A percentile compares a stretch with the other conserved stretches of the same genome.
These are phyloP conservation scores for Termitomyces sp. DNA, from an alignment of 768 basidiomycete genomes.

Conservation along the genomic window DNA sequence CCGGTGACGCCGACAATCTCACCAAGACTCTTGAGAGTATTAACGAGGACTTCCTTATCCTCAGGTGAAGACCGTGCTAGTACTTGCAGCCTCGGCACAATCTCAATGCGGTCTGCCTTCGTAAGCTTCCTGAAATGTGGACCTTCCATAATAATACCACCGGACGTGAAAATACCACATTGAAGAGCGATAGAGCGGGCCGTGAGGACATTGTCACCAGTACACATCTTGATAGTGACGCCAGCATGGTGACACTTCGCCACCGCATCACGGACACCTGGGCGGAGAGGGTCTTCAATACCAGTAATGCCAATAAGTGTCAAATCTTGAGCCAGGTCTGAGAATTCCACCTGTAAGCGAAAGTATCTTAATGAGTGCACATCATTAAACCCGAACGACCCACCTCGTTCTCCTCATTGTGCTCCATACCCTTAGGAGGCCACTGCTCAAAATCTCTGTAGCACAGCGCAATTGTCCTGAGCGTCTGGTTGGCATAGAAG, in stretches of 20 bases:
- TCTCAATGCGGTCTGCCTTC: constrained; percentile 66
- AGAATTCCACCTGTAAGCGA: constrained; percentile 58
- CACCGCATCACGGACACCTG: constrained; percentile 74
- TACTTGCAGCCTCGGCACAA: constrained; percentile 92
- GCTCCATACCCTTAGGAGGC: constrained; percentile 60
- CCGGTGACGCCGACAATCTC: constrained; percentile 96
- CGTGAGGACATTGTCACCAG: constrained; percentile 94
- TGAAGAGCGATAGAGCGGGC: constrained; percentile 95
- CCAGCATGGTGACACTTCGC: constrained; percentile 84
- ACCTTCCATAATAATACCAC: constrained; percentile 98
- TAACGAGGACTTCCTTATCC: constrained; percentile 93
- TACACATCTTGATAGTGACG: constrained; percentile 96
- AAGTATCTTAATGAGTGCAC: constrained; percentile 7
- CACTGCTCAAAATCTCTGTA: constrained; percentile 84
- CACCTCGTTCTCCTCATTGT: constrained; percentile 51
- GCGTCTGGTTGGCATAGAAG: constrained; percentile 95
- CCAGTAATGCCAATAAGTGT: constrained; percentile 89
- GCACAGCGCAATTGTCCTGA: constrained; percentile 92
- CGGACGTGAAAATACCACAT: constrained; percentile 91
- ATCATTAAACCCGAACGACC: constrained; percentile 10
- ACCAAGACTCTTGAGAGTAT: constrained; percentile 80
- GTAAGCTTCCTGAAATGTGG: constrained; percentile 84
- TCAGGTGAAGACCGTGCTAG: constrained; percentile 96
- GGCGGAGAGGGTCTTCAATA: constrained; percentile 94
- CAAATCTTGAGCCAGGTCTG: constrained; percentile 64